Base-by-base conservation (phyloP, 1,139 yeast genomes). In the Trichomonascaceae sp. region DNA sequence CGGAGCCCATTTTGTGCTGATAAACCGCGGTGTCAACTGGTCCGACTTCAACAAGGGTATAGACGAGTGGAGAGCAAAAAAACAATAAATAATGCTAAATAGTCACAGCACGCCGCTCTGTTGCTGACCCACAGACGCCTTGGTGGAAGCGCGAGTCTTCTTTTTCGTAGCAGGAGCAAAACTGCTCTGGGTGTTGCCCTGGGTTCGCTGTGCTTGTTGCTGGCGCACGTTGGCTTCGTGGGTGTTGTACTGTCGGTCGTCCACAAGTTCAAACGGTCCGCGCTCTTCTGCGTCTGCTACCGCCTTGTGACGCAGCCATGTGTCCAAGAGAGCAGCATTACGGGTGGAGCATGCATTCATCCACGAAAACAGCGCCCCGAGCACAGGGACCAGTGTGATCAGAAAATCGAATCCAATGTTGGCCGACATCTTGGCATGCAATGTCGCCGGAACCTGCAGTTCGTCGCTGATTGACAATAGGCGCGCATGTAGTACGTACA, bases 271-370 rank as follows among this genome's bases (percentile, higher is more conserved):
- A 33, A 40, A 47, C n/a, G 43, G 46, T 15, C 51, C 50, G 26
- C 43, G 30, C 16, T 37, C 36, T 13, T 35, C 29, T 28, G 40
- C 38, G 17, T 33, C 37, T 14, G 31, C 40, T 22, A 37, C 30
- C 5, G 42, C 50, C 27, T 46, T 42, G 26, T 48, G 39, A 16
- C 51, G 39, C 30, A 60, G 36, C 47, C 44, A 57, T 5, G 56
- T 50, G 37, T 59, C 84, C 5, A 82, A 65, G 47, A 81, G 48
- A 0, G 85, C 84, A 0, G 94, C 93, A 54, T 85, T 87, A 47
- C 94, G 62, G 0, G 95, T 80, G n/a, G 93, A 80, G 49, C 94
- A 80, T 1, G 76, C 80, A 52, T 81, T 72, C 54, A 87, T 43
- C 85, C 93, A 87, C 11, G 81, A 64, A 39, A 84, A 69, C 31